Conservation (phyloP, 768 basidiomycete species). For the Suillus fuscotomentosus region DNA sequence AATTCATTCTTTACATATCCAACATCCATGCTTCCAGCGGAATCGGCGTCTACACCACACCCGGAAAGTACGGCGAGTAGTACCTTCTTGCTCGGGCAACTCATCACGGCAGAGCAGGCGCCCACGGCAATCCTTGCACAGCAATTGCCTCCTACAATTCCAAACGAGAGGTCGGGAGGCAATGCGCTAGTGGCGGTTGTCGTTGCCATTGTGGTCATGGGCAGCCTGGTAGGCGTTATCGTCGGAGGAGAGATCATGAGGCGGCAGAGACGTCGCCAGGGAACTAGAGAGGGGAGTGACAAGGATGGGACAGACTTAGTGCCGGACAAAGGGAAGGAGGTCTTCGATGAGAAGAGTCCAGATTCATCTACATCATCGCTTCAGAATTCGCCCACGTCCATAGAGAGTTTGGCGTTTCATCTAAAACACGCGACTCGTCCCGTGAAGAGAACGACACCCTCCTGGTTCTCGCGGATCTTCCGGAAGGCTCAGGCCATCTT, state of each 20-base stretch:
- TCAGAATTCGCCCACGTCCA: not conserved
- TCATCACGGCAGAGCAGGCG: not conserved
- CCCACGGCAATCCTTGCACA: not conserved
- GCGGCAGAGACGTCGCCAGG: not conserved
- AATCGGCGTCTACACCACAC: not conserved
- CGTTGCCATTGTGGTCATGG: constrained; percentile 26
- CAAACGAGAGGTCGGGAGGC: constrained; percentile 10
- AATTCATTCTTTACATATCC: not conserved
- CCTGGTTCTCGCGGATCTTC: not conserved
- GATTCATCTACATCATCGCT: not conserved
- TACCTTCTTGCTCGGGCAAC: not conserved
- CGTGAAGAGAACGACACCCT: not conserved
- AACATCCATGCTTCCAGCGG: not conserved
- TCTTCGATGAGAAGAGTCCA: not conserved
- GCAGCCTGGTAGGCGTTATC: constrained; percentile 25
- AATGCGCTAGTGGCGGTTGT: constrained; percentile 20
- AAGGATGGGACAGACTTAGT: not conserved
- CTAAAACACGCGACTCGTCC: not conserved
- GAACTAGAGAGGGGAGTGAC: not conserved
- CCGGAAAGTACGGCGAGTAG: not conserved
- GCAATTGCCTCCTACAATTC: not conserved
- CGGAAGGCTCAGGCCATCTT: not conserved
- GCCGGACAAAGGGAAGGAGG: not conserved
- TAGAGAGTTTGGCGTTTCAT: not conserved
- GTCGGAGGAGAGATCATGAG: constrained; percentile 26